These are phyloP conservation scores for Piper betle DNA, from an alignment of 164 flowering plant species.

Conservation along the genomic window DNA sequence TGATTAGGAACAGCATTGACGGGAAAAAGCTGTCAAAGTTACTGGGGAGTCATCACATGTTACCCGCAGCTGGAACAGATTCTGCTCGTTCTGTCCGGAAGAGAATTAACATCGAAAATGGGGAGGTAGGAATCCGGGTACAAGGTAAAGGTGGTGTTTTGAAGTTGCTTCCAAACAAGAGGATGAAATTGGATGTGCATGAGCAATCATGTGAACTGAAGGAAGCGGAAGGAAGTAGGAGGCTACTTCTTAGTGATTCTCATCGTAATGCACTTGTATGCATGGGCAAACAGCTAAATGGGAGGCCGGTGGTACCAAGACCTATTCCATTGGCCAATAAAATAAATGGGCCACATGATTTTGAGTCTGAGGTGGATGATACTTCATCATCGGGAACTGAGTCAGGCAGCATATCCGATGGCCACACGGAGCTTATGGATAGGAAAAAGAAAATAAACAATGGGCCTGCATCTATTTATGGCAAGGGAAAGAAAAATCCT, in stretches of 20 bases:
- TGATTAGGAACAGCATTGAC: conserved; percentile 22
- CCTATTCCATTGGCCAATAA: not conserved
- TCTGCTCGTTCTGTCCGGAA: conserved; percentile 13
- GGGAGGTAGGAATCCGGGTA: conserved; percentile 43
- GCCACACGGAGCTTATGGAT: not conserved
- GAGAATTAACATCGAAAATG: conserved; percentile 25
- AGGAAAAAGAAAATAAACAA: not conserved
- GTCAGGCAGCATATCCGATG: not conserved
- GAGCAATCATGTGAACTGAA: conserved; percentile 11
- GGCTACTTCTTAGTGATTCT: conserved; percentile 10
- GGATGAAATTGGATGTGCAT: conserved; percentile 25
- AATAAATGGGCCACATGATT: not conserved
- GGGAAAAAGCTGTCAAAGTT: conserved; percentile 24
- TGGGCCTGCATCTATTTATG: not conserved
- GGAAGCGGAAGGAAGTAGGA: conserved; percentile 17
- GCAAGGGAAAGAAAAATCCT: not conserved
- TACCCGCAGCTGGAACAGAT: conserved; percentile 12
- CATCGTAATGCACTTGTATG: not conserved
- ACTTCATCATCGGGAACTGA: not conserved
- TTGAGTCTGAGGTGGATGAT: not conserved
- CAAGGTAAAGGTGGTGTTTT: conserved; percentile 82
- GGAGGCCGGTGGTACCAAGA: not conserved
- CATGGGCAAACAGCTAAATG: not conserved
- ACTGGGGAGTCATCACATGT: conserved; percentile 15
- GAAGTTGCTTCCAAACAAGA: conserved; percentile 56